Base-by-base conservation (phyloP, 768 basidiomycete genomes). In the Trametes cingulata region DNA sequence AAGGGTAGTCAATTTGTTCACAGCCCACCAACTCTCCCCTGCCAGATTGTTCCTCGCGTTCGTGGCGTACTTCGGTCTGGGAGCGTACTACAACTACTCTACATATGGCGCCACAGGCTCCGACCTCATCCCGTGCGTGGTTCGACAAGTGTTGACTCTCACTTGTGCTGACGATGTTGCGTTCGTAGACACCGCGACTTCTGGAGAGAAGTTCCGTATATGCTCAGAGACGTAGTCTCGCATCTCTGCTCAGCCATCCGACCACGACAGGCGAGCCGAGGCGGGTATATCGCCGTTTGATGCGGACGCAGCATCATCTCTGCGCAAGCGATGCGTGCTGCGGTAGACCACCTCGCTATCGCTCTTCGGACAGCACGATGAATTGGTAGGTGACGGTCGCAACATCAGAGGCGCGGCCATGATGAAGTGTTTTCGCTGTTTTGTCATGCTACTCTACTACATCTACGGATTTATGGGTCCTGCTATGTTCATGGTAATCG, bases 191-290 rank as follows among this genome's bases (percentile, higher is more conserved):
- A 94, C 73, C 89, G 91, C 49, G 90, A 93, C 69, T 94, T 94
- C 73, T 93, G 91, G 91, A 78, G 85, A 71, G 92, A 94, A 73
- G 90, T 93, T 2, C 92, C 92, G 4, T 92, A 91, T 65, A 89
- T 94, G 85, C 71, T 92, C 45, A 80, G 81, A 42, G 92, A 93
- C 66, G 87, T 94, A 22, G 70, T 88, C 52, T 83, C 86, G 20
- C 90, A 93, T 73, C 73, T 93, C 39, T 92, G 90, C 72, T 85
- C 88, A 15, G 81, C 81, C 43, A 82, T 90, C 40, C 85, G 87
- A 50, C 85, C 87, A 64, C 82, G 85, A 66, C 84, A 84, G 37
- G 77, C 86, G 15, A 82, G 77, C 68, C 82, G 87, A 56, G 86
- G 88, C 41, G 88, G 88, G 40, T 93, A 93, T 72, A 85, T 91